Percentiles rank a stretch among this genome's conserved stretches.
phyloP scores from a whole-genome alignment of 2,329 filamentous ascomycete species.

The Trichoderma sp. region DNA sequence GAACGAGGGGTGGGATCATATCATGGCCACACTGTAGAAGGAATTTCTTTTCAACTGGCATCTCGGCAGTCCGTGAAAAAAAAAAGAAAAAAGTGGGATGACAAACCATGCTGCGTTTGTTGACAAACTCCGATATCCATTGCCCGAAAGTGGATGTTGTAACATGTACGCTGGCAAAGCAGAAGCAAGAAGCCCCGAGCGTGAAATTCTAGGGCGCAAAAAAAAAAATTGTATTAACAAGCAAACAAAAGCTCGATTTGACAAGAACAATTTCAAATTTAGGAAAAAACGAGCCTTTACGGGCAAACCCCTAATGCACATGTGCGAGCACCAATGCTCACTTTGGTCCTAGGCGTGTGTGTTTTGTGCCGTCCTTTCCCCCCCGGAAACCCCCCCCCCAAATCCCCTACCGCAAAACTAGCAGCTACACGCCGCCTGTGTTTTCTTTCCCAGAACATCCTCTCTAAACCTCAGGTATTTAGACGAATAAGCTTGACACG shows the following conservation, averaged over 20 bases:
- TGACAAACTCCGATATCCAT: conserved; percentile 23
- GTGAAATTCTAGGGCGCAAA: neutral
- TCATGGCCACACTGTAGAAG: neutral
- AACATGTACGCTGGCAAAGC: neutral
- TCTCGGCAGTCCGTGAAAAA: neutral
- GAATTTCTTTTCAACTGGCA: neutral
- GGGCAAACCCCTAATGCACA: neutral
- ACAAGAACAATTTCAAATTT: neutral
- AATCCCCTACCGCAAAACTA: neutral
- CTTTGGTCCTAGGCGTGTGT: neutral
- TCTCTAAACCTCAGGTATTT: too few species aligned
- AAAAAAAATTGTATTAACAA: neutral
- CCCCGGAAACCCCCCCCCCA: too few species aligned
- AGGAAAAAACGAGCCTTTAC: neutral
- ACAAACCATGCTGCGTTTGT: conserved; percentile 19
- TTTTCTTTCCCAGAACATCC: too few species aligned
- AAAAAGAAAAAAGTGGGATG: neutral
- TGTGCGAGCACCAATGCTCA: neutral
- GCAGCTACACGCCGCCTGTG: too few species aligned
- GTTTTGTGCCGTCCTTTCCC: neutral
- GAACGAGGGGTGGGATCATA: neutral
- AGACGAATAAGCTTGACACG: conserved; percentile 3
- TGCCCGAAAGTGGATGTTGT: conserved; percentile 13
- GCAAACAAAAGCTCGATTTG: neutral
- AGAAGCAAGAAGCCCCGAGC: neutral